Evolutionary conservation across 805 yeast species (phyloP), one percentile per base, ranked within the genome.

Genomic region (Metschnikowia anglica): DNA sequence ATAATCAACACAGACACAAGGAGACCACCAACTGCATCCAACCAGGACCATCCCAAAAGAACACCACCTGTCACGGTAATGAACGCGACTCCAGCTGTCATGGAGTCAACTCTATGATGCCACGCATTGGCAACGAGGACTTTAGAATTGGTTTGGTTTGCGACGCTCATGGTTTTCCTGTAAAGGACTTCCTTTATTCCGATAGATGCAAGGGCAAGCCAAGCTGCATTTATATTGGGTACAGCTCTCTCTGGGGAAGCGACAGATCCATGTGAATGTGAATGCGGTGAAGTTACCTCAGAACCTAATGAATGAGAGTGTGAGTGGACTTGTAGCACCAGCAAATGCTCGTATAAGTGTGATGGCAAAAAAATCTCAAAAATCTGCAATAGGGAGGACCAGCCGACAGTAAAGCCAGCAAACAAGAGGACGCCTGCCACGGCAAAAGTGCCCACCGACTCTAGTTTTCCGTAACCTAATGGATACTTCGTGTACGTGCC

Each of bases 81-180:
- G 16, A 91, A 74, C 0, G 98, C 97, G 6, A 91, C 98, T 17
- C 85, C 73, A 0, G 97, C 88, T 1, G 98, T 95, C 54, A 93
- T 62, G 0, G 96, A 85, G 60, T 93, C 99, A 9, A 91, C 93
- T 49, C 99, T 76, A 60, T 93, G 99, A 62, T 93, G 99, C 98
- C 99, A 93, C 3, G 99, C 99, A 59, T 93, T 93, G 3, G 99
- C 99, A 37, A 88, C 81, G 36, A 93, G 73, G 3, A 93, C 98
- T 49, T 88, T 88, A 0, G 97, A 88, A 58, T 87, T 85, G 21
- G 88, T 77, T 47, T 76, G 70, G 37, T 73, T 71, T 1, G 97
- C 99, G 17, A 93, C 80, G 47, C 80, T 79, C 65, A 83, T 76
- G 0, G 99, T 93, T 10, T 88, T 85, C 45, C 80, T 80, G 65